Percentiles rank a stretch among this genome's conserved stretches.
Conservation (phyloP, 1,139 yeast genomes). For the Geotrichum fermentans region DNA sequence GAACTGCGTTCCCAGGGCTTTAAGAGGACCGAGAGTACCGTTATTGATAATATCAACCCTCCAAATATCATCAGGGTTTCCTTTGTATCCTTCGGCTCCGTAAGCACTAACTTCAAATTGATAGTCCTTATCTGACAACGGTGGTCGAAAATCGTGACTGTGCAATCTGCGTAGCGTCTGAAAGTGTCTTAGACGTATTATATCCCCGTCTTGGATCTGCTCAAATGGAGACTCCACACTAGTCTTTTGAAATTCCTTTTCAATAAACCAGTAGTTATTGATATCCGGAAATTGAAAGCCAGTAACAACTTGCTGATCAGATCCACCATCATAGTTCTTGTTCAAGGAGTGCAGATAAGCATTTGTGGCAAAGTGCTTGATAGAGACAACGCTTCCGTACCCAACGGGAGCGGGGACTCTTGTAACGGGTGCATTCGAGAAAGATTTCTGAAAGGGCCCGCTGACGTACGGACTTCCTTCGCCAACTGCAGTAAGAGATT, state of each 20-base stretch:
- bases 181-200: conserved; percentile 58
- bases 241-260: conserved; percentile 29
- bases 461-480: conserved; percentile 48
- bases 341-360: conserved; percentile 67
- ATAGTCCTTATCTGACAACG: conserved; percentile 75
- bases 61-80: conserved; percentile 33
- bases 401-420: conserved; percentile 48
- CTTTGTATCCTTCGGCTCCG: conserved; percentile 44
- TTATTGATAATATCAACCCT: conserved; percentile 34
- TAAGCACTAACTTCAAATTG: conserved; percentile 66
- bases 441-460: conserved; percentile 54
- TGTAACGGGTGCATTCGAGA: conserved; percentile 43
- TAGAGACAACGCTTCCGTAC: conserved; percentile 63
- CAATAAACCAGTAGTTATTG: conserved; percentile 66
- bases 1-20: too few species aligned
- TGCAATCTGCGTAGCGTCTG: conserved; percentile 55
- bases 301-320: conserved; percentile 65
- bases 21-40: conserved; percentile 51
- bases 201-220: conserved; percentile 48
- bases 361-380: conserved; percentile 58
- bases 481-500: conserved; percentile 45
- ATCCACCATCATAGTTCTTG: conserved; percentile 49
- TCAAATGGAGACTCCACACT: conserved; percentile 26
- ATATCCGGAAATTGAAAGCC: conserved; percentile 49
- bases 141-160: conserved; percentile 57